Evolutionary conservation across 2,329 filamentous ascomycete genomes (phyloP).

Genomic region (Aspergillus hiratsukae): DNA sequence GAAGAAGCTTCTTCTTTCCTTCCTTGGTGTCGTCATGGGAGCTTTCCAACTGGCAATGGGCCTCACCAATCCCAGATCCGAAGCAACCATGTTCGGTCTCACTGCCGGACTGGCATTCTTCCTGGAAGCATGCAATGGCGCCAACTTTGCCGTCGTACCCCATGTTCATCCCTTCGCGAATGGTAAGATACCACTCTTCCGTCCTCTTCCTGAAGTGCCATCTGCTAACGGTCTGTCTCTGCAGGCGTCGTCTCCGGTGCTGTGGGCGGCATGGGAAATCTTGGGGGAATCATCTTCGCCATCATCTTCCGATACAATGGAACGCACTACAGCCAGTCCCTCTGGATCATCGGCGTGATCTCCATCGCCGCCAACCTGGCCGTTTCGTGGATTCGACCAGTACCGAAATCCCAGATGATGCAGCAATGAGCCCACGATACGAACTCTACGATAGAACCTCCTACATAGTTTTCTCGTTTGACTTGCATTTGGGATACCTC

Average conservation of each 20-base stretch:
- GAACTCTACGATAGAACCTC: neutral
- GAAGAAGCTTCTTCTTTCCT: constrained; percentile 61
- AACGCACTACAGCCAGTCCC: constrained; percentile 61
- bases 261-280: constrained; percentile 74
- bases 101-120: constrained; percentile 75
- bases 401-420: constrained; percentile 20
- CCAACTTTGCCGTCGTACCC: constrained; percentile 80
- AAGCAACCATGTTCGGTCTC: constrained; percentile 69
- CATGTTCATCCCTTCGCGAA: constrained; percentile 82
- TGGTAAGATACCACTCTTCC: constrained; percentile 44
- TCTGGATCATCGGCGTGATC: constrained; percentile 81
- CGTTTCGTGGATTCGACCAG: constrained; percentile 60
- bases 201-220: neutral
- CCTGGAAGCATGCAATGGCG: constrained; percentile 77
- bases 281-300: constrained; percentile 80
- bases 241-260: constrained; percentile 64
- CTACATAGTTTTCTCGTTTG: neutral
- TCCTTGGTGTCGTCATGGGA: constrained; percentile 53
- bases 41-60: constrained; percentile 61
- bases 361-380: constrained; percentile 65
- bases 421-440: neutral
- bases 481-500: neutral
- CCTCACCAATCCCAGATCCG: constrained; percentile 55
- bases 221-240: constrained; percentile 1
- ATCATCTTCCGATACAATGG: constrained; percentile 75